These are phyloP conservation scores for Raphanus hybrid DNA, from an alignment of 441 rosid species.

Conservation along the genomic window DNA sequence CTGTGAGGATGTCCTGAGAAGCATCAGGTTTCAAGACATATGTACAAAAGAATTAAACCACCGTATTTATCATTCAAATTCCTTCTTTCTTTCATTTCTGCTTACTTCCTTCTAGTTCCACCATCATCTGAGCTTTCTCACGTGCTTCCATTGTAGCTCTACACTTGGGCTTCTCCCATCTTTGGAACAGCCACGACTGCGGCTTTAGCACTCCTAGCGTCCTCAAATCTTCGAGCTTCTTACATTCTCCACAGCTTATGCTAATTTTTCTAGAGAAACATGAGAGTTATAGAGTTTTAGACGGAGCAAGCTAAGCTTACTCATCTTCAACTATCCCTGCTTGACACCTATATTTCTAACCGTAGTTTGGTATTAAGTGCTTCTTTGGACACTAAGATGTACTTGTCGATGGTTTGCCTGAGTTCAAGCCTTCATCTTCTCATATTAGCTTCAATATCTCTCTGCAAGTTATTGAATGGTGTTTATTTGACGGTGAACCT, in stretches of 20 bases:
- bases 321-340: neutral
- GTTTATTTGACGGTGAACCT: neutral
- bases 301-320: neutral
- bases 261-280: neutral
- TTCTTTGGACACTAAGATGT: neutral
- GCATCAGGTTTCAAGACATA: neutral
- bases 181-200: neutral
- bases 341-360: neutral
- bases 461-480: neutral
- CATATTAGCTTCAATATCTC: neutral
- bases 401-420: neutral
- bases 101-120: neutral
- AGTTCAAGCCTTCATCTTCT: neutral
- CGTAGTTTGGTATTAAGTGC: neutral
- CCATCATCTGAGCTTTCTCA: neutral
- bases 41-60: neutral
- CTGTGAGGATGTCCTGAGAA: too few species aligned
- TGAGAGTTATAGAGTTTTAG: neutral
- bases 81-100: neutral
- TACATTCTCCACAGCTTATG: neutral
- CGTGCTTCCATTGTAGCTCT: neutral
- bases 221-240: neutral
- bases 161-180: neutral
- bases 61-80: neutral
- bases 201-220: neutral